A percentile compares a stretch with the other conserved stretches of the same genome.
phyloP scores from a whole-genome alignment of 176 grass and related monocot genomes.

The Musa acuminata region DNA sequence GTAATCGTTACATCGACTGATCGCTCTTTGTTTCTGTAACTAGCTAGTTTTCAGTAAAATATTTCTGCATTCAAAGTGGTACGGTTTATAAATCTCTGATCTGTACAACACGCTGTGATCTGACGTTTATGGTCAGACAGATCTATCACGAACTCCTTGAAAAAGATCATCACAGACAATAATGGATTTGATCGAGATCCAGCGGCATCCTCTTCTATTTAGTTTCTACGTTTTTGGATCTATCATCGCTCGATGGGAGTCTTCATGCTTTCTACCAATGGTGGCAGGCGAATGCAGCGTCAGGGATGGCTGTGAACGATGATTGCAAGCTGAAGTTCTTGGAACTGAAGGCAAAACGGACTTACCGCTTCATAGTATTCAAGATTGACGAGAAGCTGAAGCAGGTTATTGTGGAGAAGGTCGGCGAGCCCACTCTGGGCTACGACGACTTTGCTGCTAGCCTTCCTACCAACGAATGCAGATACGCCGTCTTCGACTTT shows the following conservation, averaged over 20 bases:
- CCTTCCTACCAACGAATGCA: conserved; percentile 62
- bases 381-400: conserved; percentile 53
- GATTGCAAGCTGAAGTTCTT: conserved; percentile 65
- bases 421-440: conserved; percentile 34
- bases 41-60: background rate
- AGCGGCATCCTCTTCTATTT: background rate
- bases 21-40: too few relatives aligned
- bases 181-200: background rate
- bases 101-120: background rate
- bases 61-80: background rate
- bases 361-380: conserved; percentile 59
- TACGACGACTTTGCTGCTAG: conserved; percentile 52
- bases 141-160: background rate
- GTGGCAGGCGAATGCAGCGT: conserved; percentile 34
- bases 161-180: too few relatives aligned
- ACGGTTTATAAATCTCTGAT: background rate
- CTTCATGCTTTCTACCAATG: background rate
- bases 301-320: conserved; percentile 62
- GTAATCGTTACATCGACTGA: too few relatives aligned
- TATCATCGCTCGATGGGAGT: background rate
- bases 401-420: conserved; percentile 61
- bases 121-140: background rate
- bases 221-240: background rate
- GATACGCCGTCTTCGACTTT: conserved; percentile 66
- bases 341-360: conserved; percentile 77